A percentile compares a stretch with the other conserved stretches of the same genome.
These are phyloP conservation scores for Potentilla sterilis DNA, from an alignment of 306 rosid genomes.

Conservation along the genomic window DNA sequence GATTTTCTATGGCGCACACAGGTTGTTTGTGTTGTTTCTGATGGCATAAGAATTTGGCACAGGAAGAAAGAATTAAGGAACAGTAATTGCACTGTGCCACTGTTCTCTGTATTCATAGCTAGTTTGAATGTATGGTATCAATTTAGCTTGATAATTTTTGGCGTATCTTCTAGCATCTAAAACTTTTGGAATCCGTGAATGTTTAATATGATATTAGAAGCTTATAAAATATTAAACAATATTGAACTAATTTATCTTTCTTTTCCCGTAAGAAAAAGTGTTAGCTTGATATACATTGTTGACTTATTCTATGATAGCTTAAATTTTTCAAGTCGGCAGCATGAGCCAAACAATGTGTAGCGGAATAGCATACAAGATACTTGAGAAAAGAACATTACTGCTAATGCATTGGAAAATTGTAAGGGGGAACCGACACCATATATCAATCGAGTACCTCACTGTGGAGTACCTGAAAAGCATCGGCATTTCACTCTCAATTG, in stretches of 20 bases:
- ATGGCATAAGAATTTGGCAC: not conserved
- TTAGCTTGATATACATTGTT: not conserved
- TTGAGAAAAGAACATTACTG: not conserved
- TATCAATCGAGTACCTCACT: not conserved
- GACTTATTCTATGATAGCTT: not conserved
- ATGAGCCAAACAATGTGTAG: not conserved
- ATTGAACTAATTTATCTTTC: not conserved
- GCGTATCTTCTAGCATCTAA: not conserved
- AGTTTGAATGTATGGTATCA: not conserved
- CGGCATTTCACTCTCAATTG: slow-evolving; percentile 3
- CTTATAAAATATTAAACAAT: not conserved
- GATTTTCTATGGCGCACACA: not conserved
- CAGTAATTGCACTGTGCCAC: not conserved
- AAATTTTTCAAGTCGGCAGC: not conserved
- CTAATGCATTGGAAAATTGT: not conserved
- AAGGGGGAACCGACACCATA: not conserved
- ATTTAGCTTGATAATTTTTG: not conserved
- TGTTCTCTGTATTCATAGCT: not conserved
- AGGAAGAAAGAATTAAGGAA: not conserved
- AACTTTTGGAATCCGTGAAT: not conserved
- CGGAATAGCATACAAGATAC: not conserved
- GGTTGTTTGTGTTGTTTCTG: not conserved
- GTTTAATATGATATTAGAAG: not conserved
- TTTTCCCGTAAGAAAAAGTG: not conserved
- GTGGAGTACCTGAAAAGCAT: slow-evolving; percentile 1